phyloP scores from a whole-genome alignment of 805 yeast species.

The Metschnikowia kofuensis region DNA sequence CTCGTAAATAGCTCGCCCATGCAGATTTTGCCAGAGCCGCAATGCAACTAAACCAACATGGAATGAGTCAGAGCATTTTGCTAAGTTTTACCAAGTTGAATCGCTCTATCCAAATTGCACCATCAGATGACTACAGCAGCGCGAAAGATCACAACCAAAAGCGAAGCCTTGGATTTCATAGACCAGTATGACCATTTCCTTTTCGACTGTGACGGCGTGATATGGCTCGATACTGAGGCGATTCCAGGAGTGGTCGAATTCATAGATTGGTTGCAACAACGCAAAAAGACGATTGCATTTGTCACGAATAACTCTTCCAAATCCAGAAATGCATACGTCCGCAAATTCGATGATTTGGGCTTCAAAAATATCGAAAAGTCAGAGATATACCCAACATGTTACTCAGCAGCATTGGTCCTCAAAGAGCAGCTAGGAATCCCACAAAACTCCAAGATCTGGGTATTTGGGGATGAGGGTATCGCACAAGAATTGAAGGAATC shows the following conservation, averaged over 20 bases:
- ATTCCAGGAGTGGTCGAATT: conserved; percentile 33
- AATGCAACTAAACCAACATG: too few species aligned
- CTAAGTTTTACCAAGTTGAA: too few species aligned
- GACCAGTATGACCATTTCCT: conserved; percentile 36
- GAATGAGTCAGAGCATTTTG: too few species aligned
- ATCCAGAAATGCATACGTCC: conserved; percentile 31
- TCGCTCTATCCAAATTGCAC: background rate
- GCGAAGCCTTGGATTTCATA: conserved; percentile 20
- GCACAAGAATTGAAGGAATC: conserved; percentile 31
- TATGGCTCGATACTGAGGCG: conserved; percentile 36
- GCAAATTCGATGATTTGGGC: conserved; percentile 32
- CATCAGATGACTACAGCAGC: background rate
- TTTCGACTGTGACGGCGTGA: conserved; percentile 43
- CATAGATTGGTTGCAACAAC: conserved; percentile 20
- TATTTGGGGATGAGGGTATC: conserved; percentile 38
- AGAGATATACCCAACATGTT: conserved; percentile 35
- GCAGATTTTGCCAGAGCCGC: background rate
- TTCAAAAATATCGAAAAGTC: conserved; percentile 26
- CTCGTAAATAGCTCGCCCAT: background rate
- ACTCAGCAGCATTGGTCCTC: conserved; percentile 32
- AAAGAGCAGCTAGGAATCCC: conserved; percentile 24
- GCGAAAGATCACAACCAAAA: conserved; percentile 8
- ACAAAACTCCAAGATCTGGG: conserved; percentile 37
- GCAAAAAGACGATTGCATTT: conserved; percentile 29
- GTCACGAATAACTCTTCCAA: conserved; percentile 40